Conservation (phyloP, 2,329 filamentous ascomycete genomes). For the Phyllosticta citrichinensis region DNA sequence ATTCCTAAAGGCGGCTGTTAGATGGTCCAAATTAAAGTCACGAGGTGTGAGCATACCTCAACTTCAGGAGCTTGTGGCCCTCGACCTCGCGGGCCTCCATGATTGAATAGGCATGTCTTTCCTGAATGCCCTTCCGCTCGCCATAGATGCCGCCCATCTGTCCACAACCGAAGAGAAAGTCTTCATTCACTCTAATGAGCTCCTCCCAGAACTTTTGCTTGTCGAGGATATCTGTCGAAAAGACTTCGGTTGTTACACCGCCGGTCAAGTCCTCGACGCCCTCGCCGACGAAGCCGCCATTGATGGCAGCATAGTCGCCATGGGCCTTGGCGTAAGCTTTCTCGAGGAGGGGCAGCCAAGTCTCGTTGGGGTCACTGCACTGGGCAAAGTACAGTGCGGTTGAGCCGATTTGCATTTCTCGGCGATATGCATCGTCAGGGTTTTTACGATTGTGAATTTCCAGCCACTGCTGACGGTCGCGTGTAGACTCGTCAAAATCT, state of each 20-base stretch:
- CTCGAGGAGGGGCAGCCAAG: constrained; percentile 69
- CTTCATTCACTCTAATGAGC: constrained; percentile 65
- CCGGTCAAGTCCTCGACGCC: constrained; percentile 51
- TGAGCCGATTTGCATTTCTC: constrained; percentile 62
- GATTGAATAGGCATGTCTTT: constrained; percentile 46
- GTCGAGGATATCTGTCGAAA: constrained; percentile 61
- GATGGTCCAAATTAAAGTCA: constrained; percentile 13
- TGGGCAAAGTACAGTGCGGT: constrained; percentile 69
- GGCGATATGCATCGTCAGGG: constrained; percentile 57
- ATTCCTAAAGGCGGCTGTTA: constrained; percentile 41
- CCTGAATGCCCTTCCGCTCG: constrained; percentile 33
- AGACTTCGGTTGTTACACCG: constrained; percentile 58
- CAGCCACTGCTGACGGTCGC: constrained; percentile 63
- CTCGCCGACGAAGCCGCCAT: constrained; percentile 58
- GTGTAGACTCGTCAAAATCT: constrained; percentile 65
- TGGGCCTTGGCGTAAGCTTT: constrained; percentile 81
- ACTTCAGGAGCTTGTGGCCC: constrained; percentile 45
- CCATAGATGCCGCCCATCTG: constrained; percentile 54
- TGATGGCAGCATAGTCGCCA: constrained; percentile 65
- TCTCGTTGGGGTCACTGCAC: constrained; percentile 65
- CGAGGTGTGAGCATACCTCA: constrained; percentile 35
- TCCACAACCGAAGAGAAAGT: constrained; percentile 69
- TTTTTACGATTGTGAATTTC: constrained; percentile 51
- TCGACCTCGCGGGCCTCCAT: constrained; percentile 49
- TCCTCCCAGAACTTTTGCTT: constrained; percentile 77